A percentile compares a stretch with the other conserved stretches of the same genome.
Conservation (phyloP, 176 grass and related monocot genomes). For the Oryza nivara region DNA sequence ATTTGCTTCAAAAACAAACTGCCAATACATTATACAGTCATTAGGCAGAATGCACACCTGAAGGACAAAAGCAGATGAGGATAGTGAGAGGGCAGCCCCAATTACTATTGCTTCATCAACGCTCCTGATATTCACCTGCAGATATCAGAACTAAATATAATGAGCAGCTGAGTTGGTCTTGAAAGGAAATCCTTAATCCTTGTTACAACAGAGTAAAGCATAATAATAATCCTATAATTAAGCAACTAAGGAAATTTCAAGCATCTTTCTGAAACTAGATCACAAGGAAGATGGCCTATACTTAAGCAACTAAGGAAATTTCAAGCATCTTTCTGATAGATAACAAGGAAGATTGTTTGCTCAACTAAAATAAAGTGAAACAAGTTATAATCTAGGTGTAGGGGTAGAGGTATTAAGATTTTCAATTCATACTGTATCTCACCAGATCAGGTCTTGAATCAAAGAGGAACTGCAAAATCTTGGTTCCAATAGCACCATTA, state of each 20-base stretch:
- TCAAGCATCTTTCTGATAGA: neutral
- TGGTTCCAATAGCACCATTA: slow-evolving; percentile 89
- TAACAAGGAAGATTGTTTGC: neutral
- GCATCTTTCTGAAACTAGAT: neutral
- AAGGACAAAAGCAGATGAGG: slow-evolving; percentile 99
- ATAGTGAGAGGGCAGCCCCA: slow-evolving; percentile 93
- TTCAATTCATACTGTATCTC: neutral
- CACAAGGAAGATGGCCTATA: neutral
- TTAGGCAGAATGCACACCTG: slow-evolving; percentile 60
- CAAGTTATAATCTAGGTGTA: neutral
- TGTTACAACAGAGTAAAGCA: neutral
- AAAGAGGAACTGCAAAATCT: slow-evolving; percentile 93
- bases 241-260: slow-evolving; percentile 17
- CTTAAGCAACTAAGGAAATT: neutral
- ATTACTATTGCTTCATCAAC: slow-evolving; percentile 98
- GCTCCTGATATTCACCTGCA: slow-evolving; percentile 95
- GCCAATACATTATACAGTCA: slow-evolving; percentile 1
- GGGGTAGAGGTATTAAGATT: neutral
- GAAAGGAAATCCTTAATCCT: slow-evolving; percentile 12
- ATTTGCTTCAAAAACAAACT: neutral
- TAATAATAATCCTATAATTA: neutral
- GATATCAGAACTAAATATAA: slow-evolving; percentile 13
- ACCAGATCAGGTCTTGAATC: slow-evolving; percentile 92
- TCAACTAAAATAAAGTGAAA: neutral
- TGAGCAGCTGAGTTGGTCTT: slow-evolving; percentile 9